Percentiles rank a stretch among this genome's conserved stretches.
Conservation (phyloP, 805 yeast genomes). For the Yamadazyma insecticola region DNA sequence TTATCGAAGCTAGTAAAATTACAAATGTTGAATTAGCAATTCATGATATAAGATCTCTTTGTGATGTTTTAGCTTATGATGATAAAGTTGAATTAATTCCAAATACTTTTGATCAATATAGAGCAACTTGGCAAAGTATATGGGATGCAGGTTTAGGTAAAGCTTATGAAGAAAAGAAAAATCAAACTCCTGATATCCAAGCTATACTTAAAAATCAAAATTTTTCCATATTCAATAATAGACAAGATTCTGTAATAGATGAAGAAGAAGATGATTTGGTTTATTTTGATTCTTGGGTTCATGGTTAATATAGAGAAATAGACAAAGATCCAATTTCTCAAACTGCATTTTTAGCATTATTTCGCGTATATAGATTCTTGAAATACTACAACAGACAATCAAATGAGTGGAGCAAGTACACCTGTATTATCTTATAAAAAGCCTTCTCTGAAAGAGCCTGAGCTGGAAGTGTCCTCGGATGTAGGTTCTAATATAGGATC, state of each 20-base stretch:
- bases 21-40: conserved; percentile 76
- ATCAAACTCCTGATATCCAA: conserved; percentile 1
- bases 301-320: conserved; percentile 2
- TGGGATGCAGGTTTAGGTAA: conserved; percentile 60
- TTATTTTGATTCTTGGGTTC: conserved; percentile 13
- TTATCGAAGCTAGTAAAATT: conserved; percentile 66
- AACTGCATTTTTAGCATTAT: no score
- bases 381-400: no score
- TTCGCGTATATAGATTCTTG: no score
- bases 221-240: conserved; percentile 12
- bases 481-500: conserved; percentile 1
- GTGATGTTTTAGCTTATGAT: conserved; percentile 85
- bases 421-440: conserved; percentile 29
- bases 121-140: conserved; percentile 80
- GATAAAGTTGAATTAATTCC: conserved; percentile 68
- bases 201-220: conserved; percentile 4
- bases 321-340: no score
- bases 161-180: conserved; percentile 3
- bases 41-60: conserved; percentile 71
- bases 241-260: conserved; percentile 11
- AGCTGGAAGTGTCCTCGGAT: conserved; percentile 1
- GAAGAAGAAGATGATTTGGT: conserved; percentile 14
- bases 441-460: conserved; percentile 4
- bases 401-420: no score
- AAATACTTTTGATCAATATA: conserved; percentile 57